These are phyloP conservation scores for Stephania japonica DNA, from an alignment of 164 flowering plant genomes.

Conservation along the genomic window DNA sequence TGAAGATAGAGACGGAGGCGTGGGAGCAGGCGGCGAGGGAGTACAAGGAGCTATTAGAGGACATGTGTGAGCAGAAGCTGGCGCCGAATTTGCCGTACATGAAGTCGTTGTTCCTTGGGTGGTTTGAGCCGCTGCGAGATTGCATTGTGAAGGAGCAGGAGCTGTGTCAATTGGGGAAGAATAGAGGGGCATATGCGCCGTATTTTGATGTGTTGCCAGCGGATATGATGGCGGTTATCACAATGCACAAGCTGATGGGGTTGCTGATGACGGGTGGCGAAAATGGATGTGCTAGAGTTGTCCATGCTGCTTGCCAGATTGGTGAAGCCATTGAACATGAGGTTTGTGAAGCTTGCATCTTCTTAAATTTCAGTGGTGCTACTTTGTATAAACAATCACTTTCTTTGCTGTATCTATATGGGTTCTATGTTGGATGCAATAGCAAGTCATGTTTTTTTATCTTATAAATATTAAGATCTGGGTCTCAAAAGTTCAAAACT, in stretches of 20 bases:
- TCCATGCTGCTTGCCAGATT: constrained; percentile 64
- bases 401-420: no score
- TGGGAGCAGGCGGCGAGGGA: constrained; percentile 86
- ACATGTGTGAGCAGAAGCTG: constrained; percentile 85
- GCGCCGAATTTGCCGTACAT: constrained; percentile 95
- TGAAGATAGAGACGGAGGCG: constrained; percentile 83
- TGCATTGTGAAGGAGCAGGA: constrained; percentile 66
- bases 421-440: no score
- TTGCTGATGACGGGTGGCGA: constrained; percentile 72
- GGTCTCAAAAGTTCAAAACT: no score
- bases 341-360: constrained; percentile 36
- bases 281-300: constrained; percentile 61
- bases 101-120: constrained; percentile 89
- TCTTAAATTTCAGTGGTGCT: neutral
- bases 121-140: constrained; percentile 85
- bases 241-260: constrained; percentile 93
- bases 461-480: no score
- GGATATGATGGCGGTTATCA: constrained; percentile 87
- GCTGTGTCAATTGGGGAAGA: constrained; percentile 37
- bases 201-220: constrained; percentile 71
- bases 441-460: no score
- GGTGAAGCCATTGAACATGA: constrained; percentile 97
- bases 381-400: no score
- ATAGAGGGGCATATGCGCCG: constrained; percentile 36
- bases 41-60: constrained; percentile 69